Evolutionary conservation across 1,139 yeast genomes (phyloP), one percentile per base, ranked within the genome.

Genomic region (Hansenula lynferdii): DNA sequence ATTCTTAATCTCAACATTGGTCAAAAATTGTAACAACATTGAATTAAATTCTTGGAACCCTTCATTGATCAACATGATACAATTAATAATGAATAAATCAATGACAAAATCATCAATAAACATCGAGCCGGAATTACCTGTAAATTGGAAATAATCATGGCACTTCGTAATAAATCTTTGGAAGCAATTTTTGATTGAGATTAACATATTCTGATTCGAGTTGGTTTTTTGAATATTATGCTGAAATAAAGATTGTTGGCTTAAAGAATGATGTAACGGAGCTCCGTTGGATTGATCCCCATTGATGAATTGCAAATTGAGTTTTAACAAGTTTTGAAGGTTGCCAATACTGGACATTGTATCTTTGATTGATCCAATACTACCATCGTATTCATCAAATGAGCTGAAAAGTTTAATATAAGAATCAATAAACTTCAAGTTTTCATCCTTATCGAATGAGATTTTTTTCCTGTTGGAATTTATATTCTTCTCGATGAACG

Each of bases 381-480:
- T 20, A 15, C 15, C n/a, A 26, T 25, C 24, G 10, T 22, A 2
- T 6, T 18, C 17, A 19, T 34, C 37, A 20, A 46, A 42, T n/a
- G 31, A 28, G 8, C 39, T 34, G 15, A 43, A 32, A 18, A 48
- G 16, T n/a, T 42, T 38, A 12, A 37, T 18, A n/a, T 28, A 35
- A 7, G 17, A 21, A 20, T 44, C 46, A 27, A 51, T 47, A 40
- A 51, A 48, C 35, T 45, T 41, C 34, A 53, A 40, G 15, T 41
- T 42, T 11, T 29, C 33, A 20, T 42, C 41, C 31, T 51, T 50
- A 21, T 48, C 51, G 33, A 53, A 49, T 34, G 49, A 49, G 16
- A 53, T 34, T 31, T 48, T 50, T 34, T 50, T 53, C 31, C 57
- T 46, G 30, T 49, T 47, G n/a, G 43, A 33, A 28, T 51, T 51